Evolutionary conservation across 495 filamentous ascomycete species (phyloP).

Genomic region (Paragyromitra xinjiangensis): DNA sequence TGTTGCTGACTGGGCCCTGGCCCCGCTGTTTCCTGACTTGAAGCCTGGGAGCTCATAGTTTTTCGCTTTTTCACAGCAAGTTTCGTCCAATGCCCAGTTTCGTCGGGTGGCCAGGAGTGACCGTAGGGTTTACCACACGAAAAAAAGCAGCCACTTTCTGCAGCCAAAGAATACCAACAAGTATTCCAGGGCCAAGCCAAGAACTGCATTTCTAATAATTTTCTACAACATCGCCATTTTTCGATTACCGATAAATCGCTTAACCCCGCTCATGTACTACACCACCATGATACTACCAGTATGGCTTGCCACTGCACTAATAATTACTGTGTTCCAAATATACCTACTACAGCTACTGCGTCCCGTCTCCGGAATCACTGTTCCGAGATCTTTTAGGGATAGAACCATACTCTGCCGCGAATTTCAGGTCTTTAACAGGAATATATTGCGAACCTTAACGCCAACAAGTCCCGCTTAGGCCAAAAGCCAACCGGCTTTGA

Average conservation of each 20-base stretch:
- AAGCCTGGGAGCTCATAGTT: too few species aligned
- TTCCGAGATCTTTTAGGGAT: not conserved
- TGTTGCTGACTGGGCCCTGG: too few species aligned
- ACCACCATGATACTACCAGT: not conserved
- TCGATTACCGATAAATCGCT: not conserved
- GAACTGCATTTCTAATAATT: too few species aligned
- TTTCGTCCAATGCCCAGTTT: too few species aligned
- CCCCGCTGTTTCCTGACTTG: too few species aligned
- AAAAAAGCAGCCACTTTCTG: too few species aligned
- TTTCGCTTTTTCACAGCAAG: too few species aligned
- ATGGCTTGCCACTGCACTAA: not conserved
- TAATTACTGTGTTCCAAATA: constrained; percentile 8
- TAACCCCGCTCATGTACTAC: not conserved
- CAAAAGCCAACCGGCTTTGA: not conserved
- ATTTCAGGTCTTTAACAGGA: not conserved
- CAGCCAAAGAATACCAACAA: too few species aligned
- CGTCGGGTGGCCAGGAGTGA: too few species aligned
- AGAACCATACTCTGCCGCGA: not conserved
- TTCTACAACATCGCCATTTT: too few species aligned
- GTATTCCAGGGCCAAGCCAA: too few species aligned
- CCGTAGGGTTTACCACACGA: too few species aligned
- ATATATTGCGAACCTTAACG: not conserved
- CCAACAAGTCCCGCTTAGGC: not conserved
- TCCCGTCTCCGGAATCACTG: not conserved
- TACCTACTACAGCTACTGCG: not conserved